Percentiles rank a stretch among this genome's conserved stretches.
Evolutionary conservation across 2,329 filamentous ascomycete species (phyloP).

Genomic region (Seiridium unicorne): DNA sequence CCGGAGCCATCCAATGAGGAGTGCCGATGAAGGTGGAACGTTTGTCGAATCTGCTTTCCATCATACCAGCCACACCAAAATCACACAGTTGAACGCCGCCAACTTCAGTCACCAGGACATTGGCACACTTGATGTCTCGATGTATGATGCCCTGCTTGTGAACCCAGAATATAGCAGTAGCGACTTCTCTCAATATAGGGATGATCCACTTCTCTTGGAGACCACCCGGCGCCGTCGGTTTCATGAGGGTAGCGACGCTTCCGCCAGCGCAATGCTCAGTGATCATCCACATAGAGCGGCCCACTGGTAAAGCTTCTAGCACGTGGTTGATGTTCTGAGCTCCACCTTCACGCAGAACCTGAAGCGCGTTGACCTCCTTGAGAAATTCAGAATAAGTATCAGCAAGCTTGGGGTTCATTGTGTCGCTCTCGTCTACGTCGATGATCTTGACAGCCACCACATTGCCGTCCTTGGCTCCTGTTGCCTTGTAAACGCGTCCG

Average conservation of each 20-base stretch:
- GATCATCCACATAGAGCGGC: slow-evolving; percentile 82
- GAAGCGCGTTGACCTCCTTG: slow-evolving; percentile 68
- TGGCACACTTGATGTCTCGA: slow-evolving; percentile 73
- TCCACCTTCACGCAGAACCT: slow-evolving; percentile 70
- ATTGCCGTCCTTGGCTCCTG: slow-evolving; percentile 40
- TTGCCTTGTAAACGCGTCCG: slow-evolving; percentile 71
- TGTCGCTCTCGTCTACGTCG: slow-evolving; percentile 77
- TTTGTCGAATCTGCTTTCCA: slow-evolving; percentile 75
- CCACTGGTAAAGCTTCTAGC: slow-evolving; percentile 74
- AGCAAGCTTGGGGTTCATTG: slow-evolving; percentile 60
- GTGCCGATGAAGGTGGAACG: slow-evolving; percentile 80
- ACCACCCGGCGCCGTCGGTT: slow-evolving; percentile 62
- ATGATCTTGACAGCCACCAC: slow-evolving; percentile 80
- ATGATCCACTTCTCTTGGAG: slow-evolving; percentile 71
- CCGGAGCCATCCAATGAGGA: slow-evolving; percentile 83
- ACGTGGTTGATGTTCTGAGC: slow-evolving; percentile 80
- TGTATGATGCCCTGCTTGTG: slow-evolving; percentile 69
- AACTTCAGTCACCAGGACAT: slow-evolving; percentile 75
- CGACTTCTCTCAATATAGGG: slow-evolving; percentile 64
- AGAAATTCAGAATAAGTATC: slow-evolving; percentile 69
- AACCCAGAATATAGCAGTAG: slow-evolving; percentile 66
- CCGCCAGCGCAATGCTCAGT: slow-evolving; percentile 85
- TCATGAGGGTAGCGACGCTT: slow-evolving; percentile 73
- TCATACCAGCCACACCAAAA: slow-evolving; percentile 78
- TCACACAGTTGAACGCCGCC: slow-evolving; percentile 80